Conservation (phyloP, 2,329 filamentous ascomycete species). For the Penicillium sp. region DNA sequence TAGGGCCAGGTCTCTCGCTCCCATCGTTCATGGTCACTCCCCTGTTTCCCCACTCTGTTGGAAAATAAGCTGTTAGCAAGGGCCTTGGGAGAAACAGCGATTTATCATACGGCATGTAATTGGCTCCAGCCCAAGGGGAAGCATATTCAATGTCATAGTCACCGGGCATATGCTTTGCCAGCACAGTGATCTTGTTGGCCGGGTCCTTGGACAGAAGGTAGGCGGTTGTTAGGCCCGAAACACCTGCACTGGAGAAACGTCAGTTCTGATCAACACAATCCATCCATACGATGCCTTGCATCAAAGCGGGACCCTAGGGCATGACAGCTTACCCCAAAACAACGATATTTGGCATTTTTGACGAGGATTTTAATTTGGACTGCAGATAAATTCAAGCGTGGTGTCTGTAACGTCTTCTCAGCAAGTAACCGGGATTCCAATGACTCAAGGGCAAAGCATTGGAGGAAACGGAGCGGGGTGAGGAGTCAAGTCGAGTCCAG, state of each 20-base stretch:
- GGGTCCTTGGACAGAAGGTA: constrained; percentile 62
- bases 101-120: constrained; percentile 69
- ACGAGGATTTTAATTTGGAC: not conserved
- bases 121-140: constrained; percentile 86
- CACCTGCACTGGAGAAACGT: constrained; percentile 59
- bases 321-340: constrained; percentile 39
- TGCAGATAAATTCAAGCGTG: not conserved
- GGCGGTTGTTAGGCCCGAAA: constrained; percentile 69
- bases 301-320: not conserved
- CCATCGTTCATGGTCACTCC: constrained; percentile 52
- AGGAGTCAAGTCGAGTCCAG: constrained; percentile 6
- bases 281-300: constrained; percentile 7
- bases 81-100: not conserved
- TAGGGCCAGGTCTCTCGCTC: constrained; percentile 69
- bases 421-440: not conserved
- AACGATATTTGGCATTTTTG: constrained; percentile 45
- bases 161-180: constrained; percentile 89
- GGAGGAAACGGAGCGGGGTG: constrained; percentile 13
- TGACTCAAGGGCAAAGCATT: not conserved
- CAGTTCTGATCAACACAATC: constrained; percentile 7
- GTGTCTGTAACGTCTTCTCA: not conserved
- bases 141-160: constrained; percentile 92
- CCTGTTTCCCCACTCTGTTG: constrained; percentile 43
- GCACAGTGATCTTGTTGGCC: constrained; percentile 66
- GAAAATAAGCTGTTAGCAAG: not conserved